Base-by-base conservation (phyloP, 139 green algal species). In the Ettlia oleoabundans region DNA sequence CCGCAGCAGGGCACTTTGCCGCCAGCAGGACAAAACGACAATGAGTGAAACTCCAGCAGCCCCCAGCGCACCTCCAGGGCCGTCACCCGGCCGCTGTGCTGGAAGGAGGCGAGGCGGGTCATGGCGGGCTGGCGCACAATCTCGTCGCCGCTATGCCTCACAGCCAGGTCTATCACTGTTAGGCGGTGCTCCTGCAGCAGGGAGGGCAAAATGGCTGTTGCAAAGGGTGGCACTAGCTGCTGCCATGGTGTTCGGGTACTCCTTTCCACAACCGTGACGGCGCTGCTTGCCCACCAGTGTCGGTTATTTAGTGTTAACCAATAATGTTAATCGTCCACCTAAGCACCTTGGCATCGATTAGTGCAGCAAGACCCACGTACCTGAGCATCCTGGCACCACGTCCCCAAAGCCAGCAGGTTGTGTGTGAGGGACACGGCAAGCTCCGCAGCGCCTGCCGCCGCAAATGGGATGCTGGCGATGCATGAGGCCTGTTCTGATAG, bases 331-430 rank as follows among this genome's bases (percentile, higher is more conserved):
- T 52, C 76, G 41, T 10, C 18, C 13, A 53, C 2, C 24, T 24
- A 33, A 61, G 22, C n/a, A n/a, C n/a, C n/a, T n/a, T n/a, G n/a
- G n/a, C n/a, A n/a, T n/a, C n/a, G n/a, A n/a, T n/a, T n/a, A n/a
- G n/a, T n/a, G n/a, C n/a, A n/a, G n/a, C n/a, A n/a, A n/a, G n/a
- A n/a, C n/a, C 22, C 38, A n/a, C 75, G 18, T 24, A 65, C 77
- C 77, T 82, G 77, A 4, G 64, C 77, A 32, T 82, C 78, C 37
- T 69, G 65, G 28, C 35, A 55, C 78, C 78, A 83, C 5, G 65
- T 52, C 13, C 78, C 78, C 26, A 77, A 21, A 18, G 78, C 78
- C 26, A 83, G 26, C n/a, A 83, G 52, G 35, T 77, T 78, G 51
- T 83, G 65, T 18, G 66, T 66, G 22, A 67, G 10, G 6, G 64